These are phyloP conservation scores for Climacium dendroides DNA, from an alignment of 225 moss, liverwort and hornwort species.

Conservation along the genomic window DNA sequence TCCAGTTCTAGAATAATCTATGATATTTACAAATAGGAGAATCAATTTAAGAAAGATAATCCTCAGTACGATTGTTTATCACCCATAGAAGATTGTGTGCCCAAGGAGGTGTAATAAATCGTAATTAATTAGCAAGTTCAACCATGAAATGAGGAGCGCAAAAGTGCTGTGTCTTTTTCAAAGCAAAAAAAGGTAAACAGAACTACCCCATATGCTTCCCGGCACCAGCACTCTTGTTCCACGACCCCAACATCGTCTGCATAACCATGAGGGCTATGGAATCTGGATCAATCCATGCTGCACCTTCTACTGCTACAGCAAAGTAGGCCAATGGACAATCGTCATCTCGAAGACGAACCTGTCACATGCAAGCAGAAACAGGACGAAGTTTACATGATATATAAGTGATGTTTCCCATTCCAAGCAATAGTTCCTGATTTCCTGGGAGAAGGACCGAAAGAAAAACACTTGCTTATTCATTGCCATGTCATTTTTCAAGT, in stretches of 20 bases:
- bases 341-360: conserved; percentile 79
- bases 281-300: conserved; percentile 82
- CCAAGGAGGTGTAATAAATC: neutral
- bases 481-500: neutral
- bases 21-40: neutral
- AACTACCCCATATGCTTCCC: conserved; percentile 75
- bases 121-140: neutral
- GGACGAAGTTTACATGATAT: neutral
- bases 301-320: conserved; percentile 72
- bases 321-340: conserved; percentile 61
- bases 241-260: conserved; percentile 79
- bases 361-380: neutral
- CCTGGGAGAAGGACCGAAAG: neutral
- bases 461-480: neutral
- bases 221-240: conserved; percentile 77
- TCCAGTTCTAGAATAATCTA: neutral
- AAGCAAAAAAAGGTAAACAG: neutral
- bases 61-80: neutral
- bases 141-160: neutral
- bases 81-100: neutral
- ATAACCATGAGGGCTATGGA: conserved; percentile 75
- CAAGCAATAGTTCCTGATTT: neutral
- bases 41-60: neutral
- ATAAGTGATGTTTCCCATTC: neutral
- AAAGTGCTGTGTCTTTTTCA: neutral